Conservation (phyloP, 1,284 basidiomycete species). For the Ganoderma sinense region DNA sequence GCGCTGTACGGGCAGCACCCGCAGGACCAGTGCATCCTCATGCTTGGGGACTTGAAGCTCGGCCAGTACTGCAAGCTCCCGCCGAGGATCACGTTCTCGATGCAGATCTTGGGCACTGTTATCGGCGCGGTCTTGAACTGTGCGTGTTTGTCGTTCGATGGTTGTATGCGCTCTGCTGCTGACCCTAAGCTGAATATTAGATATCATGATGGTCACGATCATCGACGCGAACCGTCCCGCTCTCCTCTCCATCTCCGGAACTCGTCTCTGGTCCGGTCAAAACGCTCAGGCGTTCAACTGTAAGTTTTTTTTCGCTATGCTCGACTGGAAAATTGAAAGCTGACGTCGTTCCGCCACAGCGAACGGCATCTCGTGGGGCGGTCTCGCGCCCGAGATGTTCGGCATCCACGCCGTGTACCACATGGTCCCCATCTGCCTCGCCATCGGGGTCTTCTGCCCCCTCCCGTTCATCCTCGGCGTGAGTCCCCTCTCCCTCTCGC, state of each 20-base stretch:
- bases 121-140: conserved; percentile 47
- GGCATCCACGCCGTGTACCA: conserved; percentile 54
- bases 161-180: neutral
- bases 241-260: conserved; percentile 42
- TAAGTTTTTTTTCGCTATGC: conserved; percentile 15
- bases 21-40: conserved; percentile 50
- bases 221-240: conserved; percentile 50
- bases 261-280: conserved; percentile 57
- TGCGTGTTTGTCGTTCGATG: conserved; percentile 38
- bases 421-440: conserved; percentile 59
- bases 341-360: conserved; percentile 32
- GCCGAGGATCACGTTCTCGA: conserved; percentile 65
- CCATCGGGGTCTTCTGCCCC: conserved; percentile 59
- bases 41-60: conserved; percentile 60
- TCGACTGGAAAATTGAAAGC: too few relatives aligned
- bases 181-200: conserved; percentile 15
- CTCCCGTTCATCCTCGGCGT: conserved; percentile 55
- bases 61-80: conserved; percentile 65
- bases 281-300: conserved; percentile 57
- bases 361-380: conserved; percentile 67
- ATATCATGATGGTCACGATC: conserved; percentile 59
- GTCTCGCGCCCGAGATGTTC: conserved; percentile 60
- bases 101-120: conserved; percentile 62
- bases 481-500: conserved; percentile 10
- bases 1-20: conserved; percentile 54